Conservation (phyloP, 257 asterid species). For the Nicotiana tomentosiformis region DNA sequence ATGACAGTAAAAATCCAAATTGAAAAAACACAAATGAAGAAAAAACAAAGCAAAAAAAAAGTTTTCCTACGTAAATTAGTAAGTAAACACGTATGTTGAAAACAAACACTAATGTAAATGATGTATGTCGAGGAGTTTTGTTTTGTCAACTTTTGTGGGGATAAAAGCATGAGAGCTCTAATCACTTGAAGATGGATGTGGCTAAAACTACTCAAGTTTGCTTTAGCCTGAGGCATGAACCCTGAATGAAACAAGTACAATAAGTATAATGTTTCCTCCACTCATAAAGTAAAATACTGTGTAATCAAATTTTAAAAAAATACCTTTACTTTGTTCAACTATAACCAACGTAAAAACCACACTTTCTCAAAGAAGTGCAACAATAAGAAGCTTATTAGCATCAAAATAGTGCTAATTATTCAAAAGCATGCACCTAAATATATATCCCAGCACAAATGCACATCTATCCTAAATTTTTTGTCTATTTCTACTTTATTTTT, state of each 20-base stretch:
- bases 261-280: slow-evolving; percentile 16
- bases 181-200: slow-evolving; percentile 16
- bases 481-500: neutral
- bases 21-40: neutral
- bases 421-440: neutral
- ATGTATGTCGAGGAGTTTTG: neutral
- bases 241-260: slow-evolving; percentile 21
- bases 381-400: neutral
- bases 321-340: neutral
- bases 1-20: neutral
- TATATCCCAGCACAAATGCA: neutral
- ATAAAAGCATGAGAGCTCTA: slow-evolving; percentile 17
- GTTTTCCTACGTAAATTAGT: neutral
- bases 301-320: slow-evolving; percentile 8
- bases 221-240: slow-evolving; percentile 61
- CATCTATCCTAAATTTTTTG: neutral
- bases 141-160: slow-evolving; percentile 14
- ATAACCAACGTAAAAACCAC: neutral
- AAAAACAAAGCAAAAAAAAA: neutral
- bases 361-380: neutral
- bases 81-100: neutral
- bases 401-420: no score
- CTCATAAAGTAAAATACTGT: slow-evolving; percentile 25
- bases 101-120: neutral
- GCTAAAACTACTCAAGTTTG: slow-evolving; percentile 56